Conservation (phyloP, 169 alveolate genomes). For the Plasmodium fragile region DNA sequence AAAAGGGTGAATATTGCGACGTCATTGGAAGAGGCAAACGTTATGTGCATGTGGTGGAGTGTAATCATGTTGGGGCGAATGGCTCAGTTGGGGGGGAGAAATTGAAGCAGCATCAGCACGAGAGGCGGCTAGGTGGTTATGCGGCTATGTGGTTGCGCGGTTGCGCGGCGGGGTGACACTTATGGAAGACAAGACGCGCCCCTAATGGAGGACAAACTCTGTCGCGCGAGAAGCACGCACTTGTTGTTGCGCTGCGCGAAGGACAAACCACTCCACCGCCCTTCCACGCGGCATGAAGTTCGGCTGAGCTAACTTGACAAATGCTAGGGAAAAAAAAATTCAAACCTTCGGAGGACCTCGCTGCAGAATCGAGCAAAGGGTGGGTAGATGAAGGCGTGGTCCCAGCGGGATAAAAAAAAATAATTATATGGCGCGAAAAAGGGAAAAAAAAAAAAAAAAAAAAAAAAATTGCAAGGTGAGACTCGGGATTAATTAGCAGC, state of each 20-base stretch:
- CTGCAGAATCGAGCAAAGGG: not conserved
- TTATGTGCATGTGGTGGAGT: not conserved
- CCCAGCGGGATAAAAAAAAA: not conserved
- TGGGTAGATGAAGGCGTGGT: not conserved
- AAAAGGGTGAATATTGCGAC: not conserved
- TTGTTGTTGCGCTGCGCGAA: not conserved
- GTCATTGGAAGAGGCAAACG: not conserved
- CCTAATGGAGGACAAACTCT: not conserved
- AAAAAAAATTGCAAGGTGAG: not conserved
- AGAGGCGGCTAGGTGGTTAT: not conserved
- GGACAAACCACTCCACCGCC: not conserved
- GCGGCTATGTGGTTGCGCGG: not conserved
- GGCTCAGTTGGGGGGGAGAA: not conserved
- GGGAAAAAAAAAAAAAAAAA: not conserved
- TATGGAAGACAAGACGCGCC: not conserved
- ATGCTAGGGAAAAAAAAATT: not conserved
- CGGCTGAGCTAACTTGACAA: not conserved
- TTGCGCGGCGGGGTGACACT: not conserved
- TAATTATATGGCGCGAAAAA: not conserved
- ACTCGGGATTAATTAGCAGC: not conserved
- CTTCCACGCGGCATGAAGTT: not conserved
- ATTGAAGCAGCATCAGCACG: not conserved
- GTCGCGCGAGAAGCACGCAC: not conserved
- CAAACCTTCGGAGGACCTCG: not conserved
- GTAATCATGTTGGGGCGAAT: not conserved